These are phyloP conservation scores for Solanum infundibuliforme DNA, from an alignment of 257 asterid genomes.

Conservation along the genomic window DNA sequence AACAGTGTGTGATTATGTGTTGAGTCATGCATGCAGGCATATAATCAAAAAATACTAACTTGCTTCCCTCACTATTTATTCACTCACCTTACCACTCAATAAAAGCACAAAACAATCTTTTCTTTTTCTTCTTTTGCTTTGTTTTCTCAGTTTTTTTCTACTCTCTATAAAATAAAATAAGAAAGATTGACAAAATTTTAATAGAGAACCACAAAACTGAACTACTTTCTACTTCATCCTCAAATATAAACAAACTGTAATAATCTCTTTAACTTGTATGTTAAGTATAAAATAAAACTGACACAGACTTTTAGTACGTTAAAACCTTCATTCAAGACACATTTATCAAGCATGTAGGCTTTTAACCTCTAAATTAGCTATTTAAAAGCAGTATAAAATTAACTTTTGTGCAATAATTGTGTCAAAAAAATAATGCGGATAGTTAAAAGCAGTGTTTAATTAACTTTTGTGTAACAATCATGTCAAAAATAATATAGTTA, in stretches of 20 bases:
- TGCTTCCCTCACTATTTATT: too few relatives aligned
- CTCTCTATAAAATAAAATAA: neutral
- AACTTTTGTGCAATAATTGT: too few relatives aligned
- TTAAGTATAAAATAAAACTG: neutral
- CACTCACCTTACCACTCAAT: too few relatives aligned
- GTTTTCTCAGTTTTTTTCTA: neutral
- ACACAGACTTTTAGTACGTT: neutral
- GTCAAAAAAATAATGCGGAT: neutral
- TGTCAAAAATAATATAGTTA: too few relatives aligned
- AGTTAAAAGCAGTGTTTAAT: too few relatives aligned
- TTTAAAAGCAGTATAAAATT: too few relatives aligned
- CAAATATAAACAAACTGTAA: too few relatives aligned
- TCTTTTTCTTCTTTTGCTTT: neutral
- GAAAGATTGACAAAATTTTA: neutral
- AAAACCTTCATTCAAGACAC: neutral
- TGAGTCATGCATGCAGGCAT: too few relatives aligned
- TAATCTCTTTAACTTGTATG: neutral
- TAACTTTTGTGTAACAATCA: too few relatives aligned
- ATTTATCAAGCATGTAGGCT: neutral
- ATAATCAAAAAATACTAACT: too few relatives aligned
- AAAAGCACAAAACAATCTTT: too few relatives aligned
- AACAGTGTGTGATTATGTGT: too few relatives aligned
- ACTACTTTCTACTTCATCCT: neutral
- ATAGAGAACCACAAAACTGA: neutral
- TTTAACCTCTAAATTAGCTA: neutral